Base-by-base conservation (phyloP, 2,329 filamentous ascomycete genomes). In the Curvularia eragrostidis region DNA sequence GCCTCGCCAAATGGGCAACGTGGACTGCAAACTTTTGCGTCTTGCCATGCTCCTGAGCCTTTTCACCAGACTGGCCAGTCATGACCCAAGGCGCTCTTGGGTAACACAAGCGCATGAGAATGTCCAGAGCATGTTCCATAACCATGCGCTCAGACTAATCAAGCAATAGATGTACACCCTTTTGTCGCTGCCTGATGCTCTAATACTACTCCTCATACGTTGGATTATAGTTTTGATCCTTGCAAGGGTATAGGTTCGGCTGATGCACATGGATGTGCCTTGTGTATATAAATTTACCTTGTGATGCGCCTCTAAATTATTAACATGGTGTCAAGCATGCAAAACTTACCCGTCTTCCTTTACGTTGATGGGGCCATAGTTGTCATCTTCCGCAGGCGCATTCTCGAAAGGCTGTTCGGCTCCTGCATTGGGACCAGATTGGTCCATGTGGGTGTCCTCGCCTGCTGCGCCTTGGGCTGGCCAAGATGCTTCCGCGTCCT, bases 281-380 rank as follows among this genome's bases (percentile, higher is more conserved):
- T 6, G 26, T 38, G 30, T 52, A 30, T 58, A 39, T 41, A 44
- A 54, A 50, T 59, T 54, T 64, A 68, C 66, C 66, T 65, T 64
- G n/a, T 55, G 65, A 69, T 66, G 65, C 67, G 65, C 65, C 63
- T 65, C 41, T 62, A 51, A 38, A 21, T 41, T 56, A 38, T 44
- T 15, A 49, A 41, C 6, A 44, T 28, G 52, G 54, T 34, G 28
- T 59, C 41, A 28, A 61, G 58, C 26, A 42, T 60, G 49, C 52
- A 56, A 34, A 39, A 78, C 91, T 93, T 88, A 96, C 91, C 91
- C 91, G 75, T 96, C 91, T 86, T 96, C 91, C 79, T 96, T 96
- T 56, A 93, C 91, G 59, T 88, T 89, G 61, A 90, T 87, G 59
- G 79, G 78, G 32, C 78, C 78, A 59, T 81, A 79, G 54, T 81